Conservation (phyloP, 768 basidiomycete genomes). For the Mycena crocata region DNA sequence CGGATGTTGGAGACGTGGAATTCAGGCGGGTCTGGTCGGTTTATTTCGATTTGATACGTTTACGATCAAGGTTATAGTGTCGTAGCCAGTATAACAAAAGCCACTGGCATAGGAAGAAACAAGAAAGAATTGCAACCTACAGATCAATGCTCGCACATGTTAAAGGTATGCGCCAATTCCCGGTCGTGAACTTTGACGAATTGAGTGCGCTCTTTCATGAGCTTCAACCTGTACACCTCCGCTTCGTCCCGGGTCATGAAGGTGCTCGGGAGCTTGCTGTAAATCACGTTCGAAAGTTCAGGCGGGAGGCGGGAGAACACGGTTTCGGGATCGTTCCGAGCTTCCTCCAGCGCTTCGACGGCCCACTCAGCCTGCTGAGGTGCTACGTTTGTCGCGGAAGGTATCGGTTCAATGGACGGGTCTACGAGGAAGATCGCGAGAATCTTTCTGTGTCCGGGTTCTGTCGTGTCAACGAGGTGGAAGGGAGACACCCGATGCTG, state of each 20-base stretch:
- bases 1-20: no score
- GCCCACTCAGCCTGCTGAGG: constrained; percentile 48
- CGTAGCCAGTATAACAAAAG: no score
- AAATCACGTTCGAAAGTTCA: constrained; percentile 15
- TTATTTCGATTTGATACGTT: no score
- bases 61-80: no score
- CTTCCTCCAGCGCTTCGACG: constrained; percentile 29
- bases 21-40: no score
- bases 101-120: no score
- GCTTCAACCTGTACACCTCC: constrained; percentile 21
- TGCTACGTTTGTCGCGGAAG: constrained; percentile 43
- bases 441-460: constrained; percentile 53
- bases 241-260: constrained; percentile 18
- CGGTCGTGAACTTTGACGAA: background rate
- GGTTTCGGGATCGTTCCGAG: constrained; percentile 1
- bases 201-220: constrained; percentile 34
- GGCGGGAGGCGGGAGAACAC: constrained; percentile 9
- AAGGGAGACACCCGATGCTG: constrained; percentile 52
- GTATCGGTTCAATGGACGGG: constrained; percentile 42
- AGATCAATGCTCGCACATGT: constrained; percentile 30
- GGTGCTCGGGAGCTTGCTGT: background rate
- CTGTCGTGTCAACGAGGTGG: constrained; percentile 42
- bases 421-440: constrained; percentile 53
- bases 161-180: constrained; percentile 6
- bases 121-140: background rate